Conservation (phyloP, 192 early-diverging fungal species). For the Phycomyces blakesleeanus region DNA sequence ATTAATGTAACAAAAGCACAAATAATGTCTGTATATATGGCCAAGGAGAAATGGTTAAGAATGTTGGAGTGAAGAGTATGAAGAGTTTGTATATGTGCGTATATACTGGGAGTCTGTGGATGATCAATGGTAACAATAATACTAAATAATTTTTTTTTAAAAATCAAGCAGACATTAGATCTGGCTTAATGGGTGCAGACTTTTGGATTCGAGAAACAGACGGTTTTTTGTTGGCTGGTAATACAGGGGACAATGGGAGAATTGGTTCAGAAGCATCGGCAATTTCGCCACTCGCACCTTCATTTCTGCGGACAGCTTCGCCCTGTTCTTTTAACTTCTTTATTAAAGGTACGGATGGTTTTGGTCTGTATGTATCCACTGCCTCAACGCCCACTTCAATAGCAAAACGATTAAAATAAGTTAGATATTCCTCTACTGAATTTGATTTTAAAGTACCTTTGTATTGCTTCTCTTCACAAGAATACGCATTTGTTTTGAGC, state of each 20-base stretch:
- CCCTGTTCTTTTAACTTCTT: slow-evolving; percentile 1
- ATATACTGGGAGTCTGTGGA: no score
- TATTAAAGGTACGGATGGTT: slow-evolving; percentile 41
- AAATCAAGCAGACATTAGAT: no score
- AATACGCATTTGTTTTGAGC: slow-evolving; percentile 92
- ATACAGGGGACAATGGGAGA: slow-evolving; percentile 16
- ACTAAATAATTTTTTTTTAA: no score
- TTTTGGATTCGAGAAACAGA: not conserved
- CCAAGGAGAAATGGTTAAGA: no score
- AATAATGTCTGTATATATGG: no score
- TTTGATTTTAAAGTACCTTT: no score
- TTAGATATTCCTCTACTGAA: not conserved
- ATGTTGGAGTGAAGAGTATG: no score
- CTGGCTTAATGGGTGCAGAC: no score
- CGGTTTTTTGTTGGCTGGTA: not conserved
- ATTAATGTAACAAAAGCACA: no score
- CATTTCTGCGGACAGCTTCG: not conserved
- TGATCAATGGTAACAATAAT: no score
- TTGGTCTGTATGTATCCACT: slow-evolving; percentile 91
- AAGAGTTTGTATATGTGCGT: no score
- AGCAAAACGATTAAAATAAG: not conserved
- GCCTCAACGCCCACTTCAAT: slow-evolving; percentile 82
- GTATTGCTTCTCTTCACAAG: slow-evolving; percentile 88
- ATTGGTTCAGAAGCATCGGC: slow-evolving; percentile 26
- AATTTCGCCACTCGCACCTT: slow-evolving; percentile 32